Evolutionary conservation across 129 eudicot genomes (phyloP), one percentile per base, ranked within the genome.

Genomic region (Escallonia rubra): DNA sequence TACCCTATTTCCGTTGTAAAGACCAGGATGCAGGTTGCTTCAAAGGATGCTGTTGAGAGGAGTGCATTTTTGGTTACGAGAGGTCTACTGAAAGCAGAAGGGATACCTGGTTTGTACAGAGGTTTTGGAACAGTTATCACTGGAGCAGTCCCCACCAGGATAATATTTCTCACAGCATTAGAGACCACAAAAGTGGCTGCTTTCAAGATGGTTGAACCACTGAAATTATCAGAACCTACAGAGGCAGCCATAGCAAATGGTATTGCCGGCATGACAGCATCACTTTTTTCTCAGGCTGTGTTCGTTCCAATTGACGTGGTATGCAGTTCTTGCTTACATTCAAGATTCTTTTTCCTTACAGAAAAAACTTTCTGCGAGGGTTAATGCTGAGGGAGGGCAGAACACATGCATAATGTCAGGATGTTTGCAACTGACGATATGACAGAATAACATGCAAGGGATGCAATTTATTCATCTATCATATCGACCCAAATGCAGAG

Each of bases 291-390:
- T 55, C 99, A 94, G 75, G 80, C 92, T 58, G 87, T 87, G 10
- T 94, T 89, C 79, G 95, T 94, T 70, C 99, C 99, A 7, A 74
- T 94, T 70, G 99, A 94, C 61, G 96, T 94, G 96, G 99, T 94
- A 89, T 79, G 89, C 34, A 48, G 53, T 73, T 55, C 47, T 4
- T 67, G 0, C 14, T 52, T 38, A 55, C 61, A 48, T 12, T 41
- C n/a, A 12, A 67, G 6, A 50, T 16, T 74, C 43, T 66, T 58
- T 34, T 16, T 40, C 34, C 34, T 23, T 23, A 23, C 34, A 23
- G 34, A 23, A 23, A 23, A 23, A 23, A 23, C 34, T 1, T 23
- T 23, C 34, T 23, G 34, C 1, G 34, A 23, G 34, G 34, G 34
- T 23, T 23, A 23, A 23, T 23, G 34, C 34, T 23, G 34, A 23